Conservation (phyloP, 257 asterid species). For the Solanum bulbocastanum region DNA sequence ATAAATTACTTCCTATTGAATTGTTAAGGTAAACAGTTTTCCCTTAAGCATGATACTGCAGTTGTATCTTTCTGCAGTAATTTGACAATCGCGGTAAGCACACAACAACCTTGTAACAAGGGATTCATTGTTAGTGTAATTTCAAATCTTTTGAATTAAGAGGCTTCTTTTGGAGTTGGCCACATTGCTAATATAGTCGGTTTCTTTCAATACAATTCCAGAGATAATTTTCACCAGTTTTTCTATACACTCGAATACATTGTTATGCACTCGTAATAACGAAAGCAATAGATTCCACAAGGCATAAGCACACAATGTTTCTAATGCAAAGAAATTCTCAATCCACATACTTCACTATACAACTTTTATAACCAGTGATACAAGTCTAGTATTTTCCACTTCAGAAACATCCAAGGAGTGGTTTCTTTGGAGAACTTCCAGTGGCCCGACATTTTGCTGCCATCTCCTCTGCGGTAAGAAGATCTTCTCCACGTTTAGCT, state of each 20-base stretch:
- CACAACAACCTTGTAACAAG: not conserved
- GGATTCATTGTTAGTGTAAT: not conserved
- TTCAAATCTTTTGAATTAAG: not conserved
- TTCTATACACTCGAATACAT: constrained; percentile 13
- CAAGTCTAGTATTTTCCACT: constrained; percentile 5
- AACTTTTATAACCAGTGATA: not conserved
- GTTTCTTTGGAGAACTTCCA: constrained; percentile 70
- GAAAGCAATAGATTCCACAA: constrained; percentile 22
- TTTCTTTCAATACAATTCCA: not conserved
- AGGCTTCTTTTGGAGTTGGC: not conserved
- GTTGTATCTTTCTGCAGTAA: not conserved
- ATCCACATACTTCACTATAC: constrained; percentile 19
- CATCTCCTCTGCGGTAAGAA: constrained; percentile 78
- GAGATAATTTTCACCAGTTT: not conserved
- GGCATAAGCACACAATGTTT: constrained; percentile 19
- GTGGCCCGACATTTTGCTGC: constrained; percentile 85
- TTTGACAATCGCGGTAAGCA: not conserved
- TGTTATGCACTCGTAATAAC: constrained; percentile 29
- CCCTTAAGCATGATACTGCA: not conserved
- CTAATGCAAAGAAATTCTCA: constrained; percentile 18
- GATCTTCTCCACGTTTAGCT: constrained; percentile 75
- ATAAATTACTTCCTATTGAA: not conserved
- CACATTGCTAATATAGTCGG: not conserved
- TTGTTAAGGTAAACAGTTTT: not conserved
- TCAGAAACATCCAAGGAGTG: constrained; percentile 59